Conservation (phyloP, 2,329 filamentous ascomycete genomes). For the Pestalotiopsis sp. region DNA sequence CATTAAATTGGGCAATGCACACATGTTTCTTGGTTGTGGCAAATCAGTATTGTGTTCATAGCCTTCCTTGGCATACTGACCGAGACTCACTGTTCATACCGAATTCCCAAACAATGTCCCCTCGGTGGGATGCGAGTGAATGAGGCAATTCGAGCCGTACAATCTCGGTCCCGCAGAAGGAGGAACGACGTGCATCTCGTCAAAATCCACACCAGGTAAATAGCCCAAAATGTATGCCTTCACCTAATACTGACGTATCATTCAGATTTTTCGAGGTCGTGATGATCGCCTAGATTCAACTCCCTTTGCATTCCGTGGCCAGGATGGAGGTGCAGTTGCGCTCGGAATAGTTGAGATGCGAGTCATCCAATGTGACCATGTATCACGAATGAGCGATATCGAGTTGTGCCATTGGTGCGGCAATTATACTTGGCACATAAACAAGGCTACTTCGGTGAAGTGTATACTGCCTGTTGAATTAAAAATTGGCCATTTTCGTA, state of each 20-base stretch:
- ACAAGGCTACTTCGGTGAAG: not conserved
- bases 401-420: not conserved
- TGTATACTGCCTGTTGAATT: not conserved
- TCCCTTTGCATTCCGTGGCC: too few relatives aligned
- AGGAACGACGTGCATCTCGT: not conserved
- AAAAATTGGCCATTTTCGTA: not conserved
- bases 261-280: too few relatives aligned
- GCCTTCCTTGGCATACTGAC: not conserved
- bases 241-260: too few relatives aligned
- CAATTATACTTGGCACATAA: not conserved
- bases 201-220: not conserved
- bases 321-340: too few relatives aligned
- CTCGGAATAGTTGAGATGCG: too few relatives aligned
- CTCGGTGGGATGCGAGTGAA: not conserved
- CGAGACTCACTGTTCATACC: not conserved
- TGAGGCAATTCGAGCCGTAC: not conserved
- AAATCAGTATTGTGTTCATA: not conserved
- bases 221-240: not conserved
- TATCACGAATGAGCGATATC: not conserved
- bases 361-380: not conserved
- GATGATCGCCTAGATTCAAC: too few relatives aligned
- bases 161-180: not conserved
- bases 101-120: too few relatives aligned
- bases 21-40: not conserved
- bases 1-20: not conserved